These are phyloP conservation scores for Geotrichum cucujoidarum DNA, from an alignment of 1,139 yeast genomes.

Conservation along the genomic window DNA sequence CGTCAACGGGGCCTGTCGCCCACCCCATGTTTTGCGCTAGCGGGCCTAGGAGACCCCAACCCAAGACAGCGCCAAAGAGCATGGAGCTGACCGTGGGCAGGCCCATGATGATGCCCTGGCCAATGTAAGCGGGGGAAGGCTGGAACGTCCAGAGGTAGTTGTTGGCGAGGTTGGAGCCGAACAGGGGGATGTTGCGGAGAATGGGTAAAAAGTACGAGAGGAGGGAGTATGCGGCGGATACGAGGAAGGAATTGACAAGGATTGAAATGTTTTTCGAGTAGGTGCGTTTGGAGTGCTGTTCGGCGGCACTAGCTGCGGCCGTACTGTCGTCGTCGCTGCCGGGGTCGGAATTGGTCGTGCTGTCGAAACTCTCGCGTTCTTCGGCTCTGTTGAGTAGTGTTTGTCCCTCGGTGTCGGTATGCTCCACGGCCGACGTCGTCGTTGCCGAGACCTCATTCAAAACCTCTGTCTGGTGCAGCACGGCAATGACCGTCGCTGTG, in stretches of 20 bases:
- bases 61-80: slow-evolving; percentile 82
- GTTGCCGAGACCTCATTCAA: too few relatives aligned
- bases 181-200: slow-evolving; percentile 63
- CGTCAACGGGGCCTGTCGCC: slow-evolving; percentile 88
- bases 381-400: slow-evolving; percentile 8
- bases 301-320: slow-evolving; percentile 17
- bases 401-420: background rate
- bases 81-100: slow-evolving; percentile 84
- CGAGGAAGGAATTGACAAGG: slow-evolving; percentile 53
- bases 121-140: slow-evolving; percentile 95
- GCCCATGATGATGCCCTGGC: slow-evolving; percentile 98
- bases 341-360: background rate
- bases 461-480: slow-evolving; percentile 55
- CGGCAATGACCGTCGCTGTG: slow-evolving; percentile 87
- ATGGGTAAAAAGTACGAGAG: slow-evolving; percentile 68
- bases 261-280: slow-evolving; percentile 57
- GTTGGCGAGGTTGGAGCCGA: slow-evolving; percentile 61
- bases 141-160: slow-evolving; percentile 83
- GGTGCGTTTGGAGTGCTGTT: slow-evolving; percentile 25
- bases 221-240: slow-evolving; percentile 71
- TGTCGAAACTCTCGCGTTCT: slow-evolving; percentile 3
- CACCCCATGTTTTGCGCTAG: slow-evolving; percentile 63
- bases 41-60: slow-evolving; percentile 91
- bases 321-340: background rate
- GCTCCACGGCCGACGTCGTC: background rate